Evolutionary conservation across 495 filamentous ascomycete genomes (phyloP).

Genomic region (Collariella sp.): DNA sequence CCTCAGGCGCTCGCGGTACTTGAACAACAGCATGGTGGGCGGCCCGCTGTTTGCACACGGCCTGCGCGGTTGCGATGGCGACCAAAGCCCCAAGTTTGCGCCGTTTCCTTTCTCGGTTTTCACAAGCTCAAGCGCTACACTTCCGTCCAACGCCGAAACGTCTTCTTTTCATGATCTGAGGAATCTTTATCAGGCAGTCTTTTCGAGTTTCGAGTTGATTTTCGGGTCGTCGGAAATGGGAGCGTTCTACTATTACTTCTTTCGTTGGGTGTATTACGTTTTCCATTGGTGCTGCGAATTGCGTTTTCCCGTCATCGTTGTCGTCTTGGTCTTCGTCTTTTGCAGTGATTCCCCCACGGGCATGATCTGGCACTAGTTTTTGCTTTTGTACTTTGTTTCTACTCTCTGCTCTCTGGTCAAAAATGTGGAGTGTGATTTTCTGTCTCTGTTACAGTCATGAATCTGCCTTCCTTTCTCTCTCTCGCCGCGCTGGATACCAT

Average conservation of each 20-base stretch:
- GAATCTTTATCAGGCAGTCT: slow-evolving; percentile 11
- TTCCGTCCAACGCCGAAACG: slow-evolving; percentile 4
- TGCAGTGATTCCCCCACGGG: slow-evolving; percentile 18
- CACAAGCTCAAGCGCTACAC: not conserved
- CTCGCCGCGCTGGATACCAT: slow-evolving; percentile 23
- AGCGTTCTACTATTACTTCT: slow-evolving; percentile 16
- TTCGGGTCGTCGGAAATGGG: slow-evolving; percentile 18
- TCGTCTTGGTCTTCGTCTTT: slow-evolving; percentile 8
- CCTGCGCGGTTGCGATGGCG: not conserved
- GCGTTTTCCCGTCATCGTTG: slow-evolving; percentile 7
- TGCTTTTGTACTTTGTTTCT: slow-evolving; percentile 15
- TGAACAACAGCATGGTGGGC: not conserved
- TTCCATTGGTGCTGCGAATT: not conserved
- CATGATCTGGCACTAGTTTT: slow-evolving; percentile 13
- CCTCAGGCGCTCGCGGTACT: not conserved
- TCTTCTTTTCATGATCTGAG: slow-evolving; percentile 13
- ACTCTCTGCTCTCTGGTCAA: slow-evolving; percentile 18
- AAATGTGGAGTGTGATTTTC: slow-evolving; percentile 22
- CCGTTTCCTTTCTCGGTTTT: slow-evolving; percentile 7
- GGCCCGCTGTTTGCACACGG: not conserved
- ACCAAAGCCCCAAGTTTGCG: not conserved
- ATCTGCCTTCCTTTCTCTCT: slow-evolving; percentile 10
- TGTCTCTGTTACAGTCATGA: not conserved
- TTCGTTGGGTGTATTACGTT: slow-evolving; percentile 19
- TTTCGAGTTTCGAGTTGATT: slow-evolving; percentile 17